phyloP scores from a whole-genome alignment of 1,139 yeast species.

The Pichia sp. region DNA sequence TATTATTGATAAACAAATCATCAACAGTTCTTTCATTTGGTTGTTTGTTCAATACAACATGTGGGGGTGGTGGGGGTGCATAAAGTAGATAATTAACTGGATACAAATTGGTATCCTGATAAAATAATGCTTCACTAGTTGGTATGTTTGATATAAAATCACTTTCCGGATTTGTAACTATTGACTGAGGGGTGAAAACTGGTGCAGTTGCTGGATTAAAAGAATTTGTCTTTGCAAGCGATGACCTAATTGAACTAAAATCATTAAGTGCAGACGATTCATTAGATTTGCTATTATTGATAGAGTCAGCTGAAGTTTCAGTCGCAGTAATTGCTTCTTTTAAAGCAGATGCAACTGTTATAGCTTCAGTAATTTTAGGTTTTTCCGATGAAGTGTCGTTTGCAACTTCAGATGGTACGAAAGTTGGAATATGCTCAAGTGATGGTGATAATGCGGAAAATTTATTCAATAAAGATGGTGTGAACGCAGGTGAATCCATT shows the following conservation, averaged over 20 bases:
- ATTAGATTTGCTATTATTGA: neutral
- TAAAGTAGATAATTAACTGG: conserved; percentile 84
- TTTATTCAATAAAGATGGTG: conserved; percentile 38
- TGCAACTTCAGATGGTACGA: conserved; percentile 37
- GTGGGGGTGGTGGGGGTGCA: conserved; percentile 85
- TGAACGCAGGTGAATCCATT: conserved; percentile 61
- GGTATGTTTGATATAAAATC: conserved; percentile 5
- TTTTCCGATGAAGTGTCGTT: neutral
- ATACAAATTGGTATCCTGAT: conserved; percentile 32
- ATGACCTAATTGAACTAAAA: conserved; percentile 7
- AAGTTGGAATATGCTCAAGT: conserved; percentile 48
- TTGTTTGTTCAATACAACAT: conserved; percentile 50
- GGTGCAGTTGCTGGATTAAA: conserved; percentile 28
- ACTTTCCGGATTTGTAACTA: conserved; percentile 1
- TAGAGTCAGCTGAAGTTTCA: neutral
- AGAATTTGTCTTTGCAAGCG: conserved; percentile 6
- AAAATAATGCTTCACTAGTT: conserved; percentile 24
- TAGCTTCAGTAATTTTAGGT: neutral
- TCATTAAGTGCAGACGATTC: conserved; percentile 5
- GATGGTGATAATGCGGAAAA: conserved; percentile 49
- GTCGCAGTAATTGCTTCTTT: neutral
- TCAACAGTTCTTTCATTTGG: conserved; percentile 67
- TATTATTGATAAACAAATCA: conserved; percentile 65
- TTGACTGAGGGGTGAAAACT: conserved; percentile 29
- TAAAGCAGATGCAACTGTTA: conserved; percentile 4